phyloP scores from a whole-genome alignment of 2,329 filamentous ascomycete genomes.

The Arthroderma sp. region DNA sequence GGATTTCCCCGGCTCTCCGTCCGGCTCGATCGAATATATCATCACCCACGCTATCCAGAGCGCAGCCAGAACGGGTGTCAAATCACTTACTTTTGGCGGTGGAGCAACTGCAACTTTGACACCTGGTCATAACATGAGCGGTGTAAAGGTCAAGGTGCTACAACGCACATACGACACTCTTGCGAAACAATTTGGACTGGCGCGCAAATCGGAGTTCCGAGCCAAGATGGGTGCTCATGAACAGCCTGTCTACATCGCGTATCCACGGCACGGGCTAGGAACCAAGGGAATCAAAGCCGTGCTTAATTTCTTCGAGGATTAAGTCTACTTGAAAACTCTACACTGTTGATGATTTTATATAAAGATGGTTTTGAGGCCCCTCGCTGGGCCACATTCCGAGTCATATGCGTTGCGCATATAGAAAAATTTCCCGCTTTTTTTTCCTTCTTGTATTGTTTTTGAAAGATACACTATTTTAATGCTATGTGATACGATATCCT shows the following conservation, averaged over 20 bases:
- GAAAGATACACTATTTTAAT: too few relatives aligned
- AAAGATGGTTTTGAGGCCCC: too few relatives aligned
- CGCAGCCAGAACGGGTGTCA: slow-evolving; percentile 45
- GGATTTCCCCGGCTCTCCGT: slow-evolving; percentile 78
- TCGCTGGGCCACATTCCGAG: too few relatives aligned
- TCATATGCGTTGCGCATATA: too few relatives aligned
- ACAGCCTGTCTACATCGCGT: slow-evolving; percentile 79
- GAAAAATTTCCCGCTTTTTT: too few relatives aligned
- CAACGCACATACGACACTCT: slow-evolving; percentile 70
- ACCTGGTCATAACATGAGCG: slow-evolving; percentile 68
- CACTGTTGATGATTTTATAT: background rate
- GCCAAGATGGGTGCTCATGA: slow-evolving; percentile 79
- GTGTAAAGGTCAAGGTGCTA: slow-evolving; percentile 66
- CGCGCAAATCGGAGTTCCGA: slow-evolving; percentile 76
- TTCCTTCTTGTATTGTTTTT: too few relatives aligned
- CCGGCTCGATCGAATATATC: slow-evolving; percentile 72
- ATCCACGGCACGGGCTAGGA: slow-evolving; percentile 73
- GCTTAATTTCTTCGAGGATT: slow-evolving; percentile 73
- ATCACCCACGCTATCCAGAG: slow-evolving; percentile 58
- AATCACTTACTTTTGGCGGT: slow-evolving; percentile 70
- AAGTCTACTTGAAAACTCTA: slow-evolving; percentile 10
- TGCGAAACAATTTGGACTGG: slow-evolving; percentile 67
- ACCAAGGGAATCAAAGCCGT: slow-evolving; percentile 73
- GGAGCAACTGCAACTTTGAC: slow-evolving; percentile 63
- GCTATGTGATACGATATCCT: too few relatives aligned